Conservation (phyloP, 805 yeast genomes). For the Myxozyma geophila region DNA sequence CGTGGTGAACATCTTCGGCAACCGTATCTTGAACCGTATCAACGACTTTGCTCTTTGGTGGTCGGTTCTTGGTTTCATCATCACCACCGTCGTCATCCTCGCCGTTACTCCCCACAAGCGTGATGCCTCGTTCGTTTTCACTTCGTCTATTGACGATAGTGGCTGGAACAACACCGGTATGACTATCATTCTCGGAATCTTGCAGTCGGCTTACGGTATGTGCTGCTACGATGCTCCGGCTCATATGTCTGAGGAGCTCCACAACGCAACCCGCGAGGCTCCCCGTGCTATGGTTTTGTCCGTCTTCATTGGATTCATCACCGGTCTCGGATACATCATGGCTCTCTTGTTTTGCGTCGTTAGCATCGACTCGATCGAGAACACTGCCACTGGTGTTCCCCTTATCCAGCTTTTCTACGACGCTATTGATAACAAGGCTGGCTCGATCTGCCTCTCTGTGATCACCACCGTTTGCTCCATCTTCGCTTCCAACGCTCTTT, state of each 20-base stretch:
- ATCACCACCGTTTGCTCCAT: constrained; percentile 33
- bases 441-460: constrained; percentile 32
- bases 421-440: constrained; percentile 37
- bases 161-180: constrained; percentile 34
- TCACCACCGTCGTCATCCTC: constrained; percentile 31
- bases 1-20: constrained; percentile 37
- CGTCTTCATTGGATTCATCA: constrained; percentile 49
- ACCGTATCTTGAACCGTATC: constrained; percentile 33
- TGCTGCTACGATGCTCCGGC: constrained; percentile 77
- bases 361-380: constrained; percentile 38
- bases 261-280: constrained; percentile 65
- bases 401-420: constrained; percentile 38
- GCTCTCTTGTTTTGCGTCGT: constrained; percentile 44
- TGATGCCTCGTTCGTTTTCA: constrained; percentile 29
- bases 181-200: constrained; percentile 33
- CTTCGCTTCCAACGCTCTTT: constrained; percentile 32
- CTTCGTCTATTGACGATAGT: constrained; percentile 18
- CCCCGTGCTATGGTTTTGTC: constrained; percentile 66
- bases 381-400: constrained; percentile 39
- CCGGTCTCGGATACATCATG: constrained; percentile 43
- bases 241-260: constrained; percentile 73
- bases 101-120: constrained; percentile 31
- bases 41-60: constrained; percentile 40
- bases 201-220: constrained; percentile 52
- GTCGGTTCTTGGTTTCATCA: constrained; percentile 38